Evolutionary conservation across 2,329 filamentous ascomycete species (phyloP), one percentile per base, ranked within the genome.

Genomic region (Colletotrichum sp.): DNA sequence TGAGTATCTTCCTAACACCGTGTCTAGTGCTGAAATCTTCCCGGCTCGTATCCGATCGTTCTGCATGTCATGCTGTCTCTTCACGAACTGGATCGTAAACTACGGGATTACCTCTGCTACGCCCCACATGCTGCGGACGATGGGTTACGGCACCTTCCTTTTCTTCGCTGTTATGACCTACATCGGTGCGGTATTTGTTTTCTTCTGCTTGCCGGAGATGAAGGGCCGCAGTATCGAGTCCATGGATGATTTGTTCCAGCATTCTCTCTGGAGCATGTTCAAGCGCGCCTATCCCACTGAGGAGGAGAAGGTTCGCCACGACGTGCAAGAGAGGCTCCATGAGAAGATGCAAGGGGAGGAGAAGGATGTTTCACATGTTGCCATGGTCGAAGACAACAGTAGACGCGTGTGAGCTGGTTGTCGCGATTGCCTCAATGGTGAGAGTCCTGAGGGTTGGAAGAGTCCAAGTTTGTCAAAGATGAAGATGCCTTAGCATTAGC

Each of bases 261-360:
- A 82, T 55, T 81, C 81, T 4, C 77, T 86, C n/a, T 86, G 83
- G 83, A 82, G 82, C 0, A 86, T 86, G 85, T 86, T 80, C 79
- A 81, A 80, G 65, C 83, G 84, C 56, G 85, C 84, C 1, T 86
- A 86, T 75, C 84, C 84, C 3, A 84, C 93, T 6, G 95, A 97
- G 7, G 67, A 71, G 6, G 74, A 76, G 12, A 70, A 76, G 32
- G 52, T 74, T 25, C n/a, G 64, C 13, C 67, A 77, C 22, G 67
- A 68, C 32, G 67, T 75, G 12, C 56, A 52, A n/a, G 61, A 71
- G 30, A 52, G 55, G 48, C 28, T 75, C 13, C 56, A 60, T 7
- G 61, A 67, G 16, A 52, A 69, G 58, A 16, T 65, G 18, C 56
- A 67, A 10, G 22, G 28, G 5, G 67, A 75, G 34, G 27, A 73